Evolutionary conservation across 768 basidiomycete species (phyloP).

Genomic region (Mycena venus): DNA sequence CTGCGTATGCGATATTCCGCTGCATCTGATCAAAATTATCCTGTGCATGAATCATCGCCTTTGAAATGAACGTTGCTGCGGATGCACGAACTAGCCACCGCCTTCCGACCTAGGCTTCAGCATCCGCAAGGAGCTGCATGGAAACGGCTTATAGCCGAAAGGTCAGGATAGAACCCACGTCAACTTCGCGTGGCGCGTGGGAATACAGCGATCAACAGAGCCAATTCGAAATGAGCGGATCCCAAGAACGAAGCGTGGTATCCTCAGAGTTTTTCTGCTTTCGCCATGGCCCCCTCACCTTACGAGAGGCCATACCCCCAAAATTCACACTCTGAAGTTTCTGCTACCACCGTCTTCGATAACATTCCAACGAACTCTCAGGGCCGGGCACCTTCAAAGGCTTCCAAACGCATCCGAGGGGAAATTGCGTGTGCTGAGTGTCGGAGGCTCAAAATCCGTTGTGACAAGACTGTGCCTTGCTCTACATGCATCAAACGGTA

Average conservation of each 20-base stretch:
- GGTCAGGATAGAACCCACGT: no score
- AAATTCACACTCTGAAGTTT: conserved; percentile 3
- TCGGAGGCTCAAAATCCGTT: conserved; percentile 55
- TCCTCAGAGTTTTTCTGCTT: not conserved
- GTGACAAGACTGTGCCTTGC: conserved; percentile 49
- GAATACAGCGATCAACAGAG: no score
- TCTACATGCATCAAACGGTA: conserved; percentile 64
- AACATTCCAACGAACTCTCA: conserved; percentile 11
- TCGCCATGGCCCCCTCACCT: conserved; percentile 21
- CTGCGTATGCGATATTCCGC: no score
- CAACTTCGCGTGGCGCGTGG: no score
- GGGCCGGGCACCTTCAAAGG: conserved; percentile 45
- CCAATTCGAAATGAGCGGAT: no score
- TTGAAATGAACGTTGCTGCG: no score
- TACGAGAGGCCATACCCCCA: conserved; percentile 19
- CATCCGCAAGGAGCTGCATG: no score
- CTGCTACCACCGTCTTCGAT: conserved; percentile 5
- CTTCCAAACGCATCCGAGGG: conserved; percentile 54
- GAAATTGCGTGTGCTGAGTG: conserved; percentile 50
- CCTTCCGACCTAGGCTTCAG: no score
- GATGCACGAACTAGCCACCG: no score
- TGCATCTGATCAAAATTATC: no score
- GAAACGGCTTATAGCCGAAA: no score
- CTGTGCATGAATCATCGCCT: no score
- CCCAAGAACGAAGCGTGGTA: not conserved